Evolutionary conservation across 2,329 filamentous ascomycete species (phyloP), one percentile per base, ranked within the genome.

Genomic region (Xylariaceae sp.): DNA sequence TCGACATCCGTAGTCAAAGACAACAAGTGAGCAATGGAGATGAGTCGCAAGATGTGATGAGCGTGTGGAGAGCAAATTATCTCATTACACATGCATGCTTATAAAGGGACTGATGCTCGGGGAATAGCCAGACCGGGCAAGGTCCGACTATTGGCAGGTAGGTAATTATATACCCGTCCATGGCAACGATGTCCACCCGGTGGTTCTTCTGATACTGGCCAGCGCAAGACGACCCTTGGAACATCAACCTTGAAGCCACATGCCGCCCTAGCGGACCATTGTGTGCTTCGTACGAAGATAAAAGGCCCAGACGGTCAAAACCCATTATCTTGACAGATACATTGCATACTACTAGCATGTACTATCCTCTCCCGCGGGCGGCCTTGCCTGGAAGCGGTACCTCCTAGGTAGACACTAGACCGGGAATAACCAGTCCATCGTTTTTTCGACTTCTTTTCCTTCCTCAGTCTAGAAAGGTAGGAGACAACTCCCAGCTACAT

Each of bases 1-100:
- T 59, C 48, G 59, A 55, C 67, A 69, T 69, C 39, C 61, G 49
- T 54, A 9, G 37, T 11, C 37, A 13, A 35, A 49, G 9, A 9
- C 37, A 30, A 30, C 23, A 30, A 30, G 37, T 9, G 37, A 42
- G 37, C 9, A 42, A 9, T 42, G 37, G 11, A 42, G 9, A 42
- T 51, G 15, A 51, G 11, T 51, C 49, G 23, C 30, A 51, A 30
- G 49, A 15, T 34, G 13, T 17, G 18, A 23, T 17, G 47, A 11
- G n/a, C 15, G 18, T 10, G 15, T 10, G 56, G 42, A 18, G 37
- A 42, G 9, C 37, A 10, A 13, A 10, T 42, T 42, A 10, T 42
- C 37, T 42, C 37, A 42, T 13, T 42, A 42, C 37, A 42, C 11
- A 42, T 42, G 37, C 37, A 42, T 42, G 37, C 37, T 42, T 42